These are phyloP conservation scores for Coemansia sp. DNA, from an alignment of 192 early-diverging fungal species.

Conservation along the genomic window DNA sequence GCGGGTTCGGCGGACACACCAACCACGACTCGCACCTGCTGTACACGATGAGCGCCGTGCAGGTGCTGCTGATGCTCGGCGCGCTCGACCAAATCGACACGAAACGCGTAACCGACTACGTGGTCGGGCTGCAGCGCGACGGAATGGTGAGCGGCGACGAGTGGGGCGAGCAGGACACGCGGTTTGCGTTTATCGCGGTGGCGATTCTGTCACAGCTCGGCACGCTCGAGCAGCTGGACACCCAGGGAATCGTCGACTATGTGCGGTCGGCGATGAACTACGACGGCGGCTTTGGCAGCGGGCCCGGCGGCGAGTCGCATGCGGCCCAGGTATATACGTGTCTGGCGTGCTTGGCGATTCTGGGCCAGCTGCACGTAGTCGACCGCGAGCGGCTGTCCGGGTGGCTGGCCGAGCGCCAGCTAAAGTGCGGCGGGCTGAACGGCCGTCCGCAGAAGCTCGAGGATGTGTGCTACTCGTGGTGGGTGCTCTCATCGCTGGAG, in stretches of 20 bases:
- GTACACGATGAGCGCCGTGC: conserved; percentile 88
- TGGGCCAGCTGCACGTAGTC: conserved; percentile 69
- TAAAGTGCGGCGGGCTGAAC: conserved; percentile 89
- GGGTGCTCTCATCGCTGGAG: conserved; percentile 85
- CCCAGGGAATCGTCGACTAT: conserved; percentile 66
- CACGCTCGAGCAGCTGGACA: conserved; percentile 61
- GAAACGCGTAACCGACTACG: conserved; percentile 62
- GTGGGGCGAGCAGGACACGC: conserved; percentile 92
- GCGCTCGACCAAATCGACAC: conserved; percentile 72
- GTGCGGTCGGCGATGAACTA: conserved; percentile 82
- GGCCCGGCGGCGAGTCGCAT: conserved; percentile 89
- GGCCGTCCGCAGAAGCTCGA: conserved; percentile 95
- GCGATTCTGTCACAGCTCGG: conserved; percentile 74
- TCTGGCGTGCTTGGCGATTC: conserved; percentile 82
- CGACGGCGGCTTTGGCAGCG: conserved; percentile 92
- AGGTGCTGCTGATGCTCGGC: conserved; percentile 78
- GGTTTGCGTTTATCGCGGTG: conserved; percentile 86
- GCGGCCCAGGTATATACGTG: conserved; percentile 90
- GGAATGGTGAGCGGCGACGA: conserved; percentile 80
- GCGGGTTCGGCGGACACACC: conserved; percentile 85
- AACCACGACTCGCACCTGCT: conserved; percentile 88
- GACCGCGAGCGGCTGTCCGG: conserved; percentile 79
- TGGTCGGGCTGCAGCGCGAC: conserved; percentile 58
- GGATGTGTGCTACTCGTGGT: conserved; percentile 99
- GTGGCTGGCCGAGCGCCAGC: conserved; percentile 94